A percentile compares a stretch with the other conserved stretches of the same genome.
phyloP scores from a whole-genome alignment of 2,329 filamentous ascomycete genomes.

The Allantophomopsis cytisporea region DNA sequence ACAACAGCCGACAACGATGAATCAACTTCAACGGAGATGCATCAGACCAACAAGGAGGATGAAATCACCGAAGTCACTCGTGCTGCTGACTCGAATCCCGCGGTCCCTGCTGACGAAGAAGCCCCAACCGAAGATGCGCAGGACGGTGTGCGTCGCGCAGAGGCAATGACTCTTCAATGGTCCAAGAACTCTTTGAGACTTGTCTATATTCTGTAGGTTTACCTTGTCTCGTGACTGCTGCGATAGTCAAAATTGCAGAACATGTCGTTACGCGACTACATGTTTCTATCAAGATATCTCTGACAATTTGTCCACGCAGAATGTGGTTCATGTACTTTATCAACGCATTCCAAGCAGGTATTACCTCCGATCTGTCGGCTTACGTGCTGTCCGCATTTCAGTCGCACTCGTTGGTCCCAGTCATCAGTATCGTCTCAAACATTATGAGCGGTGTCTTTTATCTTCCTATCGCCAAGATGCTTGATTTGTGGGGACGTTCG shows the following conservation, averaged over 20 bases:
- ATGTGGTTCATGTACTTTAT: conserved; percentile 4
- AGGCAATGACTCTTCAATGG: background rate
- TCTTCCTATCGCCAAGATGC: conserved; percentile 43
- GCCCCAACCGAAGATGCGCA: background rate
- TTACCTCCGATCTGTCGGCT: conserved; percentile 2
- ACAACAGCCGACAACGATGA: too few species aligned
- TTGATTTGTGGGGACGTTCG: conserved; percentile 56
- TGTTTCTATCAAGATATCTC: background rate
- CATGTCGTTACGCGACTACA: background rate
- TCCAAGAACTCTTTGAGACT: background rate
- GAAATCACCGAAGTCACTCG: too few species aligned
- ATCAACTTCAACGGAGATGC: too few species aligned
- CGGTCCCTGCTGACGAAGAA: too few species aligned
- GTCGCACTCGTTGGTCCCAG: conserved; percentile 9
- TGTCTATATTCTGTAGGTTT: background rate
- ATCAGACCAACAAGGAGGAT: too few species aligned
- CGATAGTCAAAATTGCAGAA: background rate
- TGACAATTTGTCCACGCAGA: background rate
- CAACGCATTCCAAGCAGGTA: conserved; percentile 1
- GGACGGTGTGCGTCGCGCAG: background rate
- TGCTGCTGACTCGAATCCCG: too few species aligned
- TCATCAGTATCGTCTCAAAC: conserved; percentile 12
- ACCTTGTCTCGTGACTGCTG: background rate
- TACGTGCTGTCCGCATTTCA: conserved; percentile 14
- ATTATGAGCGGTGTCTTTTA: conserved; percentile 13